These are phyloP conservation scores for Corchorus capsularis DNA, from an alignment of 345 rosid species.

Conservation along the genomic window DNA sequence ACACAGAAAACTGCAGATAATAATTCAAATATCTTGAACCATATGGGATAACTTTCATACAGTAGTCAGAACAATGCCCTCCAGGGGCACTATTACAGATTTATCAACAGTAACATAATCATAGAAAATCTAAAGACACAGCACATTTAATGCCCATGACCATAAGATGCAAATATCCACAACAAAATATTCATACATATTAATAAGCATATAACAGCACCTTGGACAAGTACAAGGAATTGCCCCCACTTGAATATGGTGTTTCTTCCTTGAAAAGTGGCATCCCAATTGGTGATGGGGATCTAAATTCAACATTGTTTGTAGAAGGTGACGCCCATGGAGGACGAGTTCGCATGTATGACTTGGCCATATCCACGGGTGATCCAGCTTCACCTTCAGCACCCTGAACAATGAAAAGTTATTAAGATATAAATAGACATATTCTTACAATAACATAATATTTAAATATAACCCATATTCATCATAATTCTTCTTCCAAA, in stretches of 20 bases:
- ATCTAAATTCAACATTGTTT: conserved; percentile 37
- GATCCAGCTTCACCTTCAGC: conserved; percentile 62
- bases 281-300: conserved; percentile 47
- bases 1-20: neutral
- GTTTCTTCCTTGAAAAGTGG: conserved; percentile 55
- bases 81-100: neutral
- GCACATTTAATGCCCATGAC: neutral
- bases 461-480: neutral
- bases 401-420: conserved; percentile 38
- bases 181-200: neutral
- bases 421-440: neutral
- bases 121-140: neutral
- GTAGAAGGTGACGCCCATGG: conserved; percentile 73
- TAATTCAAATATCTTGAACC: neutral
- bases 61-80: neutral
- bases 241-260: conserved; percentile 46
- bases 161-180: neutral
- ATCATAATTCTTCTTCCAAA: neutral
- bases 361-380: conserved; percentile 81
- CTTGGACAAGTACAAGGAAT: conserved; percentile 54
- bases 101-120: neutral
- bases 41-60: neutral
- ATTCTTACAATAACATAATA: neutral
- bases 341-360: conserved; percentile 70
- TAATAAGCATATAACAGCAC: conserved; percentile 28